phyloP scores from a whole-genome alignment of 139 green algal genomes.

The Chlamydomonas eustigma region DNA sequence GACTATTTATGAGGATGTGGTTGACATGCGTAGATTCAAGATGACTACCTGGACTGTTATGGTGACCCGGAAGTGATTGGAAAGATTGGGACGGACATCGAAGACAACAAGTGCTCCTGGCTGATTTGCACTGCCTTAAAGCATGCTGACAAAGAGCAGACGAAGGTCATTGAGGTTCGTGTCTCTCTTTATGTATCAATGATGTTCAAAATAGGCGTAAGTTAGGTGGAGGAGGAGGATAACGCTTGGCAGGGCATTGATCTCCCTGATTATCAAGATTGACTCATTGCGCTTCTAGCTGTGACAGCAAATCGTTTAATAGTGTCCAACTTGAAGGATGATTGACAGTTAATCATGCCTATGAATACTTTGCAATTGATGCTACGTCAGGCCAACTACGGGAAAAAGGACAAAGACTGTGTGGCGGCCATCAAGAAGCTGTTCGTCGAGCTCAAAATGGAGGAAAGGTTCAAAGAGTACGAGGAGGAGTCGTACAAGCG shows the following conservation, averaged over 20 bases:
- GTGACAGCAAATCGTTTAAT: no score
- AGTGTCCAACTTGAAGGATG: no score
- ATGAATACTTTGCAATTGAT: no score
- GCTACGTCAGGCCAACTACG: slow-evolving; percentile 95
- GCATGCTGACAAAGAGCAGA: slow-evolving; percentile 70
- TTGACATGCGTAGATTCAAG: slow-evolving; percentile 76
- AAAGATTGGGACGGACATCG: slow-evolving; percentile 96
- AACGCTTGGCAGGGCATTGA: neutral
- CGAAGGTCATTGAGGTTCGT: slow-evolving; percentile 75
- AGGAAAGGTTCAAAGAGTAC: slow-evolving; percentile 79
- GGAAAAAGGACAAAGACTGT: slow-evolving; percentile 62
- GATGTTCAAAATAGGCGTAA: no score
- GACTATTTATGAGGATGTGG: neutral
- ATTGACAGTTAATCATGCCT: no score
- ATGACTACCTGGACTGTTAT: slow-evolving; percentile 97
- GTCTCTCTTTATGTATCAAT: no score
- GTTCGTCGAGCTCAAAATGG: slow-evolving; percentile 82
- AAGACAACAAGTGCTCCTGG: slow-evolving; percentile 99
- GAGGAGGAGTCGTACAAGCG: slow-evolving; percentile 69
- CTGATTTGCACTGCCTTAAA: slow-evolving; percentile 90
- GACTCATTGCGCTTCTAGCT: no score
- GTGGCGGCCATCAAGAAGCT: slow-evolving; percentile 85
- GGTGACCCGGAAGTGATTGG: slow-evolving; percentile 90
- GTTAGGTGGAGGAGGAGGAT: neutral
- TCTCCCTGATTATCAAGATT: no score